phyloP scores from a whole-genome alignment of 1,284 basidiomycete species.

The Pyrrhoderma noxium region DNA sequence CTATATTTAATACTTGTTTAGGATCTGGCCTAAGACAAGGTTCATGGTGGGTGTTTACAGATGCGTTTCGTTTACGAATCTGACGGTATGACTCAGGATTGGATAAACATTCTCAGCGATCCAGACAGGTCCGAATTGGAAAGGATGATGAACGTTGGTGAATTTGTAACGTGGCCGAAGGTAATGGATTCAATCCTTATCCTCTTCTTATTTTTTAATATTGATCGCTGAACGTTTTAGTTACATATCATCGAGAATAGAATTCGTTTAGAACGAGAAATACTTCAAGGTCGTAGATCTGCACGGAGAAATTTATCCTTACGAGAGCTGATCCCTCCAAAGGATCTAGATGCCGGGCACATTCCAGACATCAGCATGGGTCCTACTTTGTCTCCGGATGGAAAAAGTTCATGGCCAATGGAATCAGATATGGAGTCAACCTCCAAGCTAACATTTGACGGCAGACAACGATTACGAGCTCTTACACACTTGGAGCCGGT shows the following conservation, averaged over 20 bases:
- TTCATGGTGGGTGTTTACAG: slow-evolving; percentile 44
- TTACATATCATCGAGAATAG: slow-evolving; percentile 90
- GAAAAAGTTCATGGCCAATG: slow-evolving; percentile 2
- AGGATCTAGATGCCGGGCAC: slow-evolving; percentile 15
- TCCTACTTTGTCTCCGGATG: slow-evolving; percentile 3
- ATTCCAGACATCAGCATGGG: slow-evolving; percentile 15
- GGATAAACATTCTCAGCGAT: slow-evolving; percentile 79
- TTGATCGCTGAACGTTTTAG: no score
- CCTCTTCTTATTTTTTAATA: slow-evolving; percentile 3
- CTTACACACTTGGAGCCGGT: slow-evolving; percentile 14
- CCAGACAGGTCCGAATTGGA: slow-evolving; percentile 73
- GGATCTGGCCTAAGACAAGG: slow-evolving; percentile 83
- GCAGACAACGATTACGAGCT: slow-evolving; percentile 12
- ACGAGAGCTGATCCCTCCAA: slow-evolving; percentile 22
- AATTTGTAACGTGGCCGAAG: slow-evolving; percentile 94
- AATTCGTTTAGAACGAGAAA: slow-evolving; percentile 71
- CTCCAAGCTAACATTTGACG: slow-evolving; percentile 34
- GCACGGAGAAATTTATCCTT: slow-evolving; percentile 48
- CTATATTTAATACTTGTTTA: slow-evolving; percentile 31
- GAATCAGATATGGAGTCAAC: slow-evolving; percentile 26
- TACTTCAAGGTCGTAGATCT: slow-evolving; percentile 71
- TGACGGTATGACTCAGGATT: slow-evolving; percentile 47
- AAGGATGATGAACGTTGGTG: slow-evolving; percentile 80
- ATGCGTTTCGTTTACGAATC: slow-evolving; percentile 12
- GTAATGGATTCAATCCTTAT: slow-evolving; percentile 34